A percentile compares a stretch with the other conserved stretches of the same genome.
Conservation (phyloP, 2,329 filamentous ascomycete species). For the Beauveria brongniartii region DNA sequence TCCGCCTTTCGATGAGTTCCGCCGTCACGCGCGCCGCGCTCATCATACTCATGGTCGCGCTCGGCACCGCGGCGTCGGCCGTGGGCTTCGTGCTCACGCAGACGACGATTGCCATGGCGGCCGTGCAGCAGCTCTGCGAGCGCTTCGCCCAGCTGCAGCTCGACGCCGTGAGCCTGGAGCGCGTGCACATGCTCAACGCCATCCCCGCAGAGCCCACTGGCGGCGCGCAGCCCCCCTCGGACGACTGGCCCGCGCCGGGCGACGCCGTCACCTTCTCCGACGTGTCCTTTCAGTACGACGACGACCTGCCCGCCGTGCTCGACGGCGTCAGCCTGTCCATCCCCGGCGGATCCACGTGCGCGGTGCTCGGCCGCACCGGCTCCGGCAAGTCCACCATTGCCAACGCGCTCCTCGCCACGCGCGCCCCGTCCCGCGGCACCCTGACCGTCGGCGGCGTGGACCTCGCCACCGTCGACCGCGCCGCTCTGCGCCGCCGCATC, state of each 20-base stretch:
- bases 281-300: conserved; percentile 72
- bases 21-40: conserved; percentile 66
- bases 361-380: conserved; percentile 73
- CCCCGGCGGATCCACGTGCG: conserved; percentile 53
- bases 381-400: conserved; percentile 78
- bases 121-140: conserved; percentile 54
- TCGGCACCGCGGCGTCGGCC: conserved; percentile 66
- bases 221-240: conserved; percentile 60
- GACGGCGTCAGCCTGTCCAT: conserved; percentile 63
- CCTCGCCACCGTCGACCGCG: conserved; percentile 45
- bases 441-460: conserved; percentile 48
- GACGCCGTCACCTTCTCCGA: conserved; percentile 69
- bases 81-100: conserved; percentile 74
- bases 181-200: conserved; percentile 72
- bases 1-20: conserved; percentile 56
- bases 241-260: conserved; percentile 65
- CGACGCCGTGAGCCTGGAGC: conserved; percentile 85
- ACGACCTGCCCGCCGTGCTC: conserved; percentile 66
- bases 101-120: conserved; percentile 27
- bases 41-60: conserved; percentile 66
- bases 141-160: conserved; percentile 81
- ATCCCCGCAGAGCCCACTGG: conserved; percentile 69
- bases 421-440: conserved; percentile 41
- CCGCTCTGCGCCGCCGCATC: conserved; percentile 47
- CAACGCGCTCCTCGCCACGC: conserved; percentile 48